Conservation (phyloP, 2,329 filamentous ascomycete species). For the Nectriaceae sp. region DNA sequence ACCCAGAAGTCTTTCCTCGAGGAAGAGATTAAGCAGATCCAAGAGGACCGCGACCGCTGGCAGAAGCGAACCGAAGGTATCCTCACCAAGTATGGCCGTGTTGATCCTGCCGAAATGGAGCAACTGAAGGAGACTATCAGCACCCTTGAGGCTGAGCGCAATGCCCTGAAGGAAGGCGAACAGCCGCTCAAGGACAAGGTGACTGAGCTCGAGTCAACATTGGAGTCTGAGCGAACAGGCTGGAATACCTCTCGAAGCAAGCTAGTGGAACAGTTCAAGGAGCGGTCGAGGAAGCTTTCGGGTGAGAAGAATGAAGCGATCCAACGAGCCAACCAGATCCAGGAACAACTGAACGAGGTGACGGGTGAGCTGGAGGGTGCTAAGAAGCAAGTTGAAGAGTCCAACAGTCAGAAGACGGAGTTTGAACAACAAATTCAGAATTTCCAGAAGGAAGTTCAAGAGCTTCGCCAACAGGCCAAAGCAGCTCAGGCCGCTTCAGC, state of each 20-base stretch:
- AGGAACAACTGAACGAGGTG: constrained; percentile 50
- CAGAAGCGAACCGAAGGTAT: constrained; percentile 96
- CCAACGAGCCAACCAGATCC: constrained; percentile 54
- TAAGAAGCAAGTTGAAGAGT: constrained; percentile 37
- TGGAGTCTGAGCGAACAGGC: constrained; percentile 56
- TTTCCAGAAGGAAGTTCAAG: constrained; percentile 45
- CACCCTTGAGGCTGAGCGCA: constrained; percentile 64
- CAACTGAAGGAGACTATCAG: constrained; percentile 79
- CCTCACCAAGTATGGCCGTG: constrained; percentile 91
- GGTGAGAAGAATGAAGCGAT: constrained; percentile 55
- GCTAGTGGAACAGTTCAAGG: constrained; percentile 65
- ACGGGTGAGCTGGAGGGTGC: constrained; percentile 58
- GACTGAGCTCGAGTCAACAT: constrained; percentile 49
- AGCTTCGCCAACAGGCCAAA: constrained; percentile 38
- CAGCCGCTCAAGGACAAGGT: constrained; percentile 56
- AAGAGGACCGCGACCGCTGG: constrained; percentile 91
- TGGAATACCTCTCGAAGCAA: constrained; percentile 56
- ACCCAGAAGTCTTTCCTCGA: constrained; percentile 79
- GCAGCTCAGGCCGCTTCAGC: constrained; percentile 37
- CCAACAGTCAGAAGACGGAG: constrained; percentile 34
- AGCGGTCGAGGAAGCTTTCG: constrained; percentile 55
- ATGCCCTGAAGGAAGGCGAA: constrained; percentile 53
- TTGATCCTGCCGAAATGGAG: constrained; percentile 91
- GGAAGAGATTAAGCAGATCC: constrained; percentile 84
- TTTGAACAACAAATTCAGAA: constrained; percentile 46